phyloP scores from a whole-genome alignment of 352 stramenopile genomes.

The Elongisporangium undulatum region DNA sequence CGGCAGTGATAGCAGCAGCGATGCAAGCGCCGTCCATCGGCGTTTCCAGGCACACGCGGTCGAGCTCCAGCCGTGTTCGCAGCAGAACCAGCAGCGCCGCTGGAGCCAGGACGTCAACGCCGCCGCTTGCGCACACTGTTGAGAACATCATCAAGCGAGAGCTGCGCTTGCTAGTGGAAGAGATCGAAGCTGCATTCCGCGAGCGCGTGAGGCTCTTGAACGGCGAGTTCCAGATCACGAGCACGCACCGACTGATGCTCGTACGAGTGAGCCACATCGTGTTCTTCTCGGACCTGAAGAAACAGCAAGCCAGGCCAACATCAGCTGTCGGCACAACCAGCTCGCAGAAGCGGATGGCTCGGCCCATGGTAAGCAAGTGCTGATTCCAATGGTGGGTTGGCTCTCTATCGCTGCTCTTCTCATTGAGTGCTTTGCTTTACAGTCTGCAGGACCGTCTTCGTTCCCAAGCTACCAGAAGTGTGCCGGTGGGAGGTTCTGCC shows the following conservation, averaged over 20 bases:
- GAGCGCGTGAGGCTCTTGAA: slow-evolving; percentile 44
- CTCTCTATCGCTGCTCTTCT: not conserved
- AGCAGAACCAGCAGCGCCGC: not conserved
- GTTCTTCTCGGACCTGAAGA: slow-evolving; percentile 46
- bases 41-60: not conserved
- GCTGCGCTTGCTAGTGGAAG: slow-evolving; percentile 33
- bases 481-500: slow-evolving; percentile 37
- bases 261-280: slow-evolving; percentile 50
- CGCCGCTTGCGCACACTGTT: slow-evolving; percentile 5
- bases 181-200: slow-evolving; percentile 35
- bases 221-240: slow-evolving; percentile 55
- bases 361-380: not conserved
- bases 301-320: not conserved
- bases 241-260: slow-evolving; percentile 44
- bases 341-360: not conserved
- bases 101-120: slow-evolving; percentile 1
- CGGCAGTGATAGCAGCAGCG: not conserved
- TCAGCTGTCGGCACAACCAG: not conserved
- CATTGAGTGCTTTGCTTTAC: not conserved
- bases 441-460: slow-evolving; percentile 11
- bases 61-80: not conserved
- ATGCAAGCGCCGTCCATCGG: not conserved
- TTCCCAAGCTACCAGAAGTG: slow-evolving; percentile 24
- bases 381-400: too few species aligned
- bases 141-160: slow-evolving; percentile 53